A percentile compares a stretch with the other conserved stretches of the same genome.
Evolutionary conservation across 805 yeast species (phyloP).

Genomic region (Debaryomyces tyrocola): DNA sequence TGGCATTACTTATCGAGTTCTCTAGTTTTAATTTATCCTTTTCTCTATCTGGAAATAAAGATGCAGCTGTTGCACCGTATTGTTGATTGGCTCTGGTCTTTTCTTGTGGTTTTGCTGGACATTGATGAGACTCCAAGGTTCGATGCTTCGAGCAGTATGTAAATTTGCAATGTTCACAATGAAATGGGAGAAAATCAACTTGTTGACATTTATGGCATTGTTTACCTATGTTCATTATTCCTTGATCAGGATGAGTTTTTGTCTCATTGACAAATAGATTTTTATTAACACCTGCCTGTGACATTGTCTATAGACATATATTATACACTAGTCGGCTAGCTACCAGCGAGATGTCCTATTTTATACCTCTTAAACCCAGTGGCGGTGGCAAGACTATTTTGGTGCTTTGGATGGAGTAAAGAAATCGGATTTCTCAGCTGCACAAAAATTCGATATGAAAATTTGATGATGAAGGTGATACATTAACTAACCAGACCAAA

Average conservation of each 20-base stretch:
- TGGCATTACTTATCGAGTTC: constrained; percentile 12
- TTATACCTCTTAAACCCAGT: background rate
- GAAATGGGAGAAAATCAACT: constrained; percentile 59
- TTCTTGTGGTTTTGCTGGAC: constrained; percentile 19
- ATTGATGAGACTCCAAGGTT: constrained; percentile 29
- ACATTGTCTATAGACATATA: constrained; percentile 2
- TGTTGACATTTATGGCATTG: constrained; percentile 53
- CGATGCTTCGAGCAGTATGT: constrained; percentile 55
- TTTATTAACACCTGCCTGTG: constrained; percentile 7
- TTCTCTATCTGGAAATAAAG: constrained; percentile 54
- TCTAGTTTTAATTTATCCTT: constrained; percentile 39
- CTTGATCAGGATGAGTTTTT: constrained; percentile 21
- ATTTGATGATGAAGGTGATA: background rate
- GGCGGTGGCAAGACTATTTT: constrained; percentile 13
- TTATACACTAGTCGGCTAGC: background rate
- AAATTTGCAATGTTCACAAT: constrained; percentile 48
- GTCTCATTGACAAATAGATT: constrained; percentile 22
- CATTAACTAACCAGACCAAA: background rate
- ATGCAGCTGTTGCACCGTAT: constrained; percentile 40
- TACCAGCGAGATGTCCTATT: background rate
- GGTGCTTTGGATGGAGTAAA: background rate
- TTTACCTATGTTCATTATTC: constrained; percentile 56
- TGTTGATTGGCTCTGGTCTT: background rate
- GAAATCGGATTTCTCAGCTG: background rate
- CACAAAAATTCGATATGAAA: background rate